phyloP scores from a whole-genome alignment of 2,329 filamentous ascomycete species.

The Aureobasidium lini region DNA sequence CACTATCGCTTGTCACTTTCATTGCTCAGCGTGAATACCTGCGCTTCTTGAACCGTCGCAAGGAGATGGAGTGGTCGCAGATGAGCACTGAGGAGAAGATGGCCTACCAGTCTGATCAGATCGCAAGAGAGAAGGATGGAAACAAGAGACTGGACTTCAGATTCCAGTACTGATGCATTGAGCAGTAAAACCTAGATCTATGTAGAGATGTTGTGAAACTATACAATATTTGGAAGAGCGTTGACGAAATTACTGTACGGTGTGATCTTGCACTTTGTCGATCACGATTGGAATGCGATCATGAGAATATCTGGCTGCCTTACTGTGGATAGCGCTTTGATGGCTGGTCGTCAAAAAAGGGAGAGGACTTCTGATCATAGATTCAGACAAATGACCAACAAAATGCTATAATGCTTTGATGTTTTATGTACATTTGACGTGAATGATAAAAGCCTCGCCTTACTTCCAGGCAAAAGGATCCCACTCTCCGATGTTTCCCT shows the following conservation, averaged over 20 bases:
- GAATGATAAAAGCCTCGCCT: not conserved
- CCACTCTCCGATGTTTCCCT: constrained; percentile 17
- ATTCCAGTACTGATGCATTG: constrained; percentile 1
- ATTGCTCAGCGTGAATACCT: constrained; percentile 42
- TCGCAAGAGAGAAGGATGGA: constrained; percentile 8
- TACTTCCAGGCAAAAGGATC: constrained; percentile 17
- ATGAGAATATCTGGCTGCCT: too few relatives aligned
- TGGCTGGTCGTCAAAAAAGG: too few relatives aligned
- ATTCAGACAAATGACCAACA: too few relatives aligned
- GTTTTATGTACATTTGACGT: not conserved
- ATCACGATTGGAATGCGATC: too few relatives aligned
- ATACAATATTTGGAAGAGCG: too few relatives aligned
- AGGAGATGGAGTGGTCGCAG: constrained; percentile 39
- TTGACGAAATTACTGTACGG: too few relatives aligned
- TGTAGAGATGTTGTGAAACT: too few relatives aligned
- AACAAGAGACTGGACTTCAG: constrained; percentile 14
- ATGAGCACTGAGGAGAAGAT: constrained; percentile 41
- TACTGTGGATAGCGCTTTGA: too few relatives aligned
- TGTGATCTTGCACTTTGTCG: too few relatives aligned
- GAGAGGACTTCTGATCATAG: too few relatives aligned
- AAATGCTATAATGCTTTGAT: not conserved
- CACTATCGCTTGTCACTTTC: constrained; percentile 44
- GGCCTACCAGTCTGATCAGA: constrained; percentile 39
- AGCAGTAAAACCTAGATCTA: too few relatives aligned
- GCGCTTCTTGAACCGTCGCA: constrained; percentile 41